These are phyloP conservation scores for Suillus fuscotomentosus DNA, from an alignment of 768 basidiomycete species.

Conservation along the genomic window DNA sequence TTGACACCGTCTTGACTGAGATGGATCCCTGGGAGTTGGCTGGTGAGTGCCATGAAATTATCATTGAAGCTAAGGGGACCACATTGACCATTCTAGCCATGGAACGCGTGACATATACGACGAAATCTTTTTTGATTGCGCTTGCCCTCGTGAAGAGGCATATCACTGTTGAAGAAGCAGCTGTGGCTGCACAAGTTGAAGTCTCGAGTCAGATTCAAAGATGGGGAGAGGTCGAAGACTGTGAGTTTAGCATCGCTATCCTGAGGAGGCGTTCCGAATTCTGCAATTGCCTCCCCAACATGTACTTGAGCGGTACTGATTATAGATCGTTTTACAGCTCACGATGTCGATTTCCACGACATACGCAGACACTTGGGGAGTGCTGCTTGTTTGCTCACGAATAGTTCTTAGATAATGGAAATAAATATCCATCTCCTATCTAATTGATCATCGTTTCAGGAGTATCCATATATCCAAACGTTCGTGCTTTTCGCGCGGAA, in stretches of 20 bases:
- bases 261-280: background rate
- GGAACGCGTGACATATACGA: conserved; percentile 85
- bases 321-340: conserved; percentile 55
- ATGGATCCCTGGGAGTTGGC: conserved; percentile 89
- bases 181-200: conserved; percentile 85
- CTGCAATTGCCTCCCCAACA: conserved; percentile 2
- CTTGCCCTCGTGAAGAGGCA: conserved; percentile 79
- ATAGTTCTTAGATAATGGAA: conserved; percentile 22
- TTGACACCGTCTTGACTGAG: conserved; percentile 53
- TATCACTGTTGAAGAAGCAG: conserved; percentile 80
- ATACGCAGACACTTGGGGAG: conserved; percentile 84
- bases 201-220: conserved; percentile 93
- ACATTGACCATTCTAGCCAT: conserved; percentile 52
- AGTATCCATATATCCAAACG: conserved; percentile 5
- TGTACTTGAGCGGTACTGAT: conserved; percentile 11
- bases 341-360: conserved; percentile 97
- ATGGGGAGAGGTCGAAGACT: conserved; percentile 99
- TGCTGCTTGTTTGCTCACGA: conserved; percentile 60
- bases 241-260: conserved; percentile 49
- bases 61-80: background rate
- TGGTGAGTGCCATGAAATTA: conserved; percentile 47
- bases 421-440: conserved; percentile 6
- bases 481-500: conserved; percentile 11
- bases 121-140: conserved; percentile 89
- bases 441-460: conserved; percentile 8